These are phyloP conservation scores for Yamadazyma laniorum DNA, from an alignment of 805 yeast genomes.

Conservation along the genomic window DNA sequence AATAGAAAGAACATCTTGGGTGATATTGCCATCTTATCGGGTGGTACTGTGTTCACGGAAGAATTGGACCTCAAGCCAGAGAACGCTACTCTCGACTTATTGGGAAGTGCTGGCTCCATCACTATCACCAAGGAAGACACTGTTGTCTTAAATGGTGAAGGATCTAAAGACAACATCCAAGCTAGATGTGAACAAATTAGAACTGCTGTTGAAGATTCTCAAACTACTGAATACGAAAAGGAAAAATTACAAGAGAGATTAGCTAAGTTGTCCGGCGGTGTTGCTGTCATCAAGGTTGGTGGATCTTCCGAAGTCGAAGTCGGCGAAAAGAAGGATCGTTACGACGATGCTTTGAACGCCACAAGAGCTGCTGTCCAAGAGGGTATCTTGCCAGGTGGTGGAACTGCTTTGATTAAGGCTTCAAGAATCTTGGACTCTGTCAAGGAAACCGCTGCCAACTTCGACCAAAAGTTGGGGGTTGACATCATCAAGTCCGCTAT, in stretches of 20 bases:
- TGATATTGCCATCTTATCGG: slow-evolving; percentile 91
- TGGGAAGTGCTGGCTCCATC: slow-evolving; percentile 89
- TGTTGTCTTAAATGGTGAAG: slow-evolving; percentile 89
- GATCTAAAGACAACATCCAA: slow-evolving; percentile 73
- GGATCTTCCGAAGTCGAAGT: slow-evolving; percentile 97
- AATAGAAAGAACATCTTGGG: slow-evolving; percentile 95
- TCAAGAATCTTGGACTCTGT: slow-evolving; percentile 68
- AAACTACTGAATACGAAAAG: slow-evolving; percentile 86
- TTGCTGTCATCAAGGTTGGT: slow-evolving; percentile 96
- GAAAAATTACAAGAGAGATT: slow-evolving; percentile 97
- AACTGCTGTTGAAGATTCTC: slow-evolving; percentile 66
- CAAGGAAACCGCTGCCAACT: slow-evolving; percentile 67
- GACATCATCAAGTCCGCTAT: slow-evolving; percentile 90
- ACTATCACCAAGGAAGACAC: slow-evolving; percentile 96
- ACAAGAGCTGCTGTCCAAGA: slow-evolving; percentile 99
- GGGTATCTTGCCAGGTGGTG: slow-evolving; percentile 99
- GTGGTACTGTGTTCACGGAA: slow-evolving; percentile 90
- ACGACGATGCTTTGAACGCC: slow-evolving; percentile 97
- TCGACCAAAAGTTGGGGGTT: slow-evolving; percentile 95
- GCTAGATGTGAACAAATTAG: slow-evolving; percentile 94
- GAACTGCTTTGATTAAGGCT: slow-evolving; percentile 96
- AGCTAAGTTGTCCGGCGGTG: slow-evolving; percentile 97
- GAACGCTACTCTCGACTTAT: slow-evolving; percentile 82
- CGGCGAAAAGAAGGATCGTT: slow-evolving; percentile 98
- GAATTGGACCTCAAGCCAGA: slow-evolving; percentile 95